Evolutionary conservation across 192 early-diverging fungal genomes (phyloP).

Genomic region (Coemansia sp.): DNA sequence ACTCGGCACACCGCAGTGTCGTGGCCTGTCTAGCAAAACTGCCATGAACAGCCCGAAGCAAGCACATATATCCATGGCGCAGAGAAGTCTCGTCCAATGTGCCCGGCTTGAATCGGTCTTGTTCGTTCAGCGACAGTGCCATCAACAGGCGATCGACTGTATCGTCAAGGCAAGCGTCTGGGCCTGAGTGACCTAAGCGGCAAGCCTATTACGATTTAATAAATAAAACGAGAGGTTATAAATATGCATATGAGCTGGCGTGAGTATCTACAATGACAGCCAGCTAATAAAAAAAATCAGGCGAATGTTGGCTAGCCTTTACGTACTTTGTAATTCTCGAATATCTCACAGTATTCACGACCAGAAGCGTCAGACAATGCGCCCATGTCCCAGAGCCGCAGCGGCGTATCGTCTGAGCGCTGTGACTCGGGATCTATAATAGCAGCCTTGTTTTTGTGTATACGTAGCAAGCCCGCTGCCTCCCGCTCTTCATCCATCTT

Average conservation of each 20-base stretch:
- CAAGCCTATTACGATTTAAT: slow-evolving; percentile 19
- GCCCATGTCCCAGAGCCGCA: slow-evolving; percentile 31
- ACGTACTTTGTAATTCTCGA: slow-evolving; percentile 38
- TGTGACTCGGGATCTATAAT: no score
- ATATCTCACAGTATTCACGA: slow-evolving; percentile 31
- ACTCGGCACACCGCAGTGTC: slow-evolving; percentile 17
- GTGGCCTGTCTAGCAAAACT: slow-evolving; percentile 21
- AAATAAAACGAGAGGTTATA: no score
- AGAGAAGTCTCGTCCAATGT: slow-evolving; percentile 11
- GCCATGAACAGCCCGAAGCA: slow-evolving; percentile 23
- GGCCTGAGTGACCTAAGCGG: slow-evolving; percentile 15
- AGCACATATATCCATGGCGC: slow-evolving; percentile 25
- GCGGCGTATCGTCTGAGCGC: neutral
- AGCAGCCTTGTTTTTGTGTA: neutral
- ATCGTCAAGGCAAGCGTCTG: slow-evolving; percentile 16
- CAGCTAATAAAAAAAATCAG: neutral
- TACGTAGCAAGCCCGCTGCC: neutral
- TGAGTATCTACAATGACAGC: slow-evolving; percentile 5
- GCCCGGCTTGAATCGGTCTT: neutral
- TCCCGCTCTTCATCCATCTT: slow-evolving; percentile 27
- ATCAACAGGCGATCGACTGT: slow-evolving; percentile 19
- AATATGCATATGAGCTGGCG: slow-evolving; percentile 5
- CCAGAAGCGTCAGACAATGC: slow-evolving; percentile 15
- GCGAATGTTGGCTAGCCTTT: neutral
- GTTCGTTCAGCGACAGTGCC: slow-evolving; percentile 8